A percentile compares a stretch with the other conserved stretches of the same genome.
Conservation (phyloP, 139 green algal species). For the Chlorella vulgaris region DNA sequence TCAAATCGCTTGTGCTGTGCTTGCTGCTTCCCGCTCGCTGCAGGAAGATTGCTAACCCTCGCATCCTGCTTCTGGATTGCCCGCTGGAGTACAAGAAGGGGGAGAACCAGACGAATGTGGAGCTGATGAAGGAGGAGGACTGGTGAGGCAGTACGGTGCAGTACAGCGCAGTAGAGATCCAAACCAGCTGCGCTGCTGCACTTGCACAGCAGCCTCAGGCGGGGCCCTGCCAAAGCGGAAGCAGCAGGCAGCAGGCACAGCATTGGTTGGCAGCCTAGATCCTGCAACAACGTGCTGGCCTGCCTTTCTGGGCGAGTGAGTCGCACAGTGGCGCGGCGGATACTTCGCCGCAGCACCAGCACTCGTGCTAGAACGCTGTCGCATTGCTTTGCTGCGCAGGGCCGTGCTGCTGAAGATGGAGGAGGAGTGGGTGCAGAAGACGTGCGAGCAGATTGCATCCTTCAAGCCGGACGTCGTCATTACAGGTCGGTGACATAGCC, state of each 20-base stretch:
- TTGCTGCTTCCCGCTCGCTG: no score
- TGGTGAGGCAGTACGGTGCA: constrained; percentile 52
- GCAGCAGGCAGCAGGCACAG: no score
- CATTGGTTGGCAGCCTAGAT: no score
- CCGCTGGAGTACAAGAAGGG: constrained; percentile 99
- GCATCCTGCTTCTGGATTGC: constrained; percentile 98
- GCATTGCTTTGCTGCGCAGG: constrained; percentile 50
- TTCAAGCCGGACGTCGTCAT: constrained; percentile 98
- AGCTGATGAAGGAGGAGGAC: constrained; percentile 97
- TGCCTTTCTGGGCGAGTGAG: no score
- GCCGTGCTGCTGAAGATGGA: constrained; percentile 93
- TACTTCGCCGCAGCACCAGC: no score
- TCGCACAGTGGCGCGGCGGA: no score
- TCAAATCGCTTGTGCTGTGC: neutral
- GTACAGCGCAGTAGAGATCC: no score
- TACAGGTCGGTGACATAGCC: constrained; percentile 54
- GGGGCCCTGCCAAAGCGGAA: no score
- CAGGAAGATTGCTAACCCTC: constrained; percentile 87
- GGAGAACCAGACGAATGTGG: constrained; percentile 99
- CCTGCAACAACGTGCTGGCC: no score
- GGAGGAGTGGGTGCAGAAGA: constrained; percentile 88
- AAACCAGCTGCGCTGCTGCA: no score
- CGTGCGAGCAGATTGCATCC: constrained; percentile 83
- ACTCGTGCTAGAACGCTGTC: neutral
- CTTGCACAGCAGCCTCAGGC: no score